Conservation (phyloP, 257 asterid genomes). For the Ligustrum vulgare region DNA sequence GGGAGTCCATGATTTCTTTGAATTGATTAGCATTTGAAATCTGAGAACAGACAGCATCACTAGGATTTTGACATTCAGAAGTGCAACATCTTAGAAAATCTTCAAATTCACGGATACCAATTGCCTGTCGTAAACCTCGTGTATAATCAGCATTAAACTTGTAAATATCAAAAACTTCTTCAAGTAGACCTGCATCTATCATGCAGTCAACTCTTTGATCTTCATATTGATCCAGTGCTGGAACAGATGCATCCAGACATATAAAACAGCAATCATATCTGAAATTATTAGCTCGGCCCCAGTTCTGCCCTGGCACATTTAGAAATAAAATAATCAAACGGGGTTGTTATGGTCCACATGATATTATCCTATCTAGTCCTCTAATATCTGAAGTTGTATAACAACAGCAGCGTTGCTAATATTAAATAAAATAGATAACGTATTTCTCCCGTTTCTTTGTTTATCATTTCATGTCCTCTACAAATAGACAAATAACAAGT, state of each 20-base stretch:
- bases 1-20: slow-evolving; percentile 36
- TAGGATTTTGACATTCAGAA: slow-evolving; percentile 26
- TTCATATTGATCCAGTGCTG: slow-evolving; percentile 70
- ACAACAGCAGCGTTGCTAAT: too few species aligned
- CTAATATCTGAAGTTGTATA: neutral
- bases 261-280: slow-evolving; percentile 76
- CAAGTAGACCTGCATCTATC: slow-evolving; percentile 73
- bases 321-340: slow-evolving; percentile 32
- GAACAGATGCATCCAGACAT: slow-evolving; percentile 84
- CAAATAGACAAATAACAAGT: neutral
- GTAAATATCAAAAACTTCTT: slow-evolving; percentile 71
- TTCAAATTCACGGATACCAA: slow-evolving; percentile 91
- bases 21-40: slow-evolving; percentile 22
- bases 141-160: slow-evolving; percentile 70
- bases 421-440: too few species aligned
- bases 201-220: slow-evolving; percentile 78
- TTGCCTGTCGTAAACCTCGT: slow-evolving; percentile 86
- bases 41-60: slow-evolving; percentile 16
- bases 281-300: slow-evolving; percentile 81
- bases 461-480: neutral
- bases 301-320: slow-evolving; percentile 93
- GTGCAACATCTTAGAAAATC: slow-evolving; percentile 49
- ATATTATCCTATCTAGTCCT: neutral
- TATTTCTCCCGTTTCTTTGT: neutral
- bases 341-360: neutral